Evolutionary conservation across 2,329 filamentous ascomycete species (phyloP).

Genomic region (Penicillium sp.): DNA sequence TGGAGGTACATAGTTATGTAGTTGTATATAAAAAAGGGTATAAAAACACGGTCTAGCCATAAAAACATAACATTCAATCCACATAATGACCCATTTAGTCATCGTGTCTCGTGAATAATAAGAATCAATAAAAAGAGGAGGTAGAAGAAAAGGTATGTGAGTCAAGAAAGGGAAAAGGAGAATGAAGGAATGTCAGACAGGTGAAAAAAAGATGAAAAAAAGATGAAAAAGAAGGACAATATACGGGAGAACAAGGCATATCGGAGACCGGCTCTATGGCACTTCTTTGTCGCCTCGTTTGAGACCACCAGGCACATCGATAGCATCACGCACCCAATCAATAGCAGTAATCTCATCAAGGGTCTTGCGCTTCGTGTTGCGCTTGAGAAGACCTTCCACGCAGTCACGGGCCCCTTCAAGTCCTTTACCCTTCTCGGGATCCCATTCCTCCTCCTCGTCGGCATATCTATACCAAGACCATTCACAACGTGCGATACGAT

Average conservation of each 20-base stretch:
- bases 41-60: conserved; percentile 10
- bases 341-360: conserved; percentile 70
- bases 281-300: conserved; percentile 55
- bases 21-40: conserved; percentile 12
- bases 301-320: conserved; percentile 63
- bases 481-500: conserved; percentile 92
- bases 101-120: conserved; percentile 15
- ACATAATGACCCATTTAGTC: conserved; percentile 13
- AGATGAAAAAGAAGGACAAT: background rate
- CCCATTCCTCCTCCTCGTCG: conserved; percentile 83
- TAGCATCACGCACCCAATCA: conserved; percentile 74
- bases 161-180: background rate
- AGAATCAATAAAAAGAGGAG: conserved; percentile 3
- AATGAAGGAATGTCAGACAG: conserved; percentile 6
- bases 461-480: conserved; percentile 92
- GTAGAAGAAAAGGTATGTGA: conserved; percentile 5
- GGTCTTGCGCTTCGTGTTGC: conserved; percentile 74
- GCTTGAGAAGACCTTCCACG: conserved; percentile 80
- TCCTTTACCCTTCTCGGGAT: conserved; percentile 63
- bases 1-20: background rate
- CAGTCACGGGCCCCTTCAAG: conserved; percentile 75
- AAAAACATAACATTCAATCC: conserved; percentile 2
- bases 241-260: conserved; percentile 7
- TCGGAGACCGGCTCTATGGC: conserved; percentile 38
- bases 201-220: background rate